A percentile compares a stretch with the other conserved stretches of the same genome.
phyloP scores from a whole-genome alignment of 768 basidiomycete genomes.

The Lenzites betulinus region DNA sequence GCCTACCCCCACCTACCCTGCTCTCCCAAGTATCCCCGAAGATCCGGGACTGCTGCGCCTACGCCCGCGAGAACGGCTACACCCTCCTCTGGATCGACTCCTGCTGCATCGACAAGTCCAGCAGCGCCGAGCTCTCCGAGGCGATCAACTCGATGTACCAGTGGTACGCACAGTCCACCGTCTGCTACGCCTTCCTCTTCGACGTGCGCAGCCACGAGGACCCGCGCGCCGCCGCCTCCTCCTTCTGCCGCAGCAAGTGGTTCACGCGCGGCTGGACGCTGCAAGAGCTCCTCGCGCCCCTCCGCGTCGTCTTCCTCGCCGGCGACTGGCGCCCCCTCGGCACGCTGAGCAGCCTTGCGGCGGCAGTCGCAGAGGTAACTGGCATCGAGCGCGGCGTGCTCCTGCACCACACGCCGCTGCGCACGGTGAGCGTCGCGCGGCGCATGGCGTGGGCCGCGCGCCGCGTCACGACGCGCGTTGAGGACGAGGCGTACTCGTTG shows the following conservation, averaged over 20 bases:
- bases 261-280: slow-evolving; percentile 11
- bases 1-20: neutral
- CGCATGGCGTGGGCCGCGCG: slow-evolving; percentile 13
- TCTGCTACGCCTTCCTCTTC: slow-evolving; percentile 9
- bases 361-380: neutral
- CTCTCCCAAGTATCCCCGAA: neutral
- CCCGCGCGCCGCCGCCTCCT: neutral
- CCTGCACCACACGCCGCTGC: neutral
- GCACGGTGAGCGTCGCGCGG: neutral
- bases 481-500: slow-evolving; percentile 15
- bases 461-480: slow-evolving; percentile 4
- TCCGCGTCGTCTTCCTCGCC: slow-evolving; percentile 5
- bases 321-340: slow-evolving; percentile 2
- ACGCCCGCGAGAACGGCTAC: neutral
- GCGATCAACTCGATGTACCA: slow-evolving; percentile 15
- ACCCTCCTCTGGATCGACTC: slow-evolving; percentile 2
- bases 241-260: slow-evolving; percentile 1
- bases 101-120: slow-evolving; percentile 13
- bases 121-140: slow-evolving; percentile 10
- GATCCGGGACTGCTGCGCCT: slow-evolving; percentile 1
- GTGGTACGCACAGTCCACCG: neutral
- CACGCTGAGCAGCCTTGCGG: slow-evolving; percentile 2
- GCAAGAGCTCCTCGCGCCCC: slow-evolving; percentile 12
- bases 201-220: neutral
- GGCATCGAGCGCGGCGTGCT: neutral